Conservation (phyloP, 768 basidiomycete genomes). For the Lactarius evosmus region DNA sequence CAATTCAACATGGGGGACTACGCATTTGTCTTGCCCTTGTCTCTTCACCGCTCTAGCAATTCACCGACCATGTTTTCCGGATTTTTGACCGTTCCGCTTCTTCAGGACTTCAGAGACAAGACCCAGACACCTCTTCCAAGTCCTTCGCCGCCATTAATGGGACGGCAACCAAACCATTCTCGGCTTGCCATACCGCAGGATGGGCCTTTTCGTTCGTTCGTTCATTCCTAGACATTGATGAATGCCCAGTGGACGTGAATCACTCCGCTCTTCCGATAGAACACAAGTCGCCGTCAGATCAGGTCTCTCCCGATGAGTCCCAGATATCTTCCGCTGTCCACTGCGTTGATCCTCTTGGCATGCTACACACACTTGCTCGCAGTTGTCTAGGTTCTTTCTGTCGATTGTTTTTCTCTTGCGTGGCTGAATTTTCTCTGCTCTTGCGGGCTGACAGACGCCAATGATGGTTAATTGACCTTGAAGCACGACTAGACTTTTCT, state of each 20-base stretch:
- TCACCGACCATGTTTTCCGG: constrained; percentile 3
- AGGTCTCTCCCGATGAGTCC: not conserved
- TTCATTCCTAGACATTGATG: not conserved
- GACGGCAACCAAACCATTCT: not conserved
- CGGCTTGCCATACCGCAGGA: not conserved
- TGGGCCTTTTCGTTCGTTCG: not conserved
- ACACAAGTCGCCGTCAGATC: constrained; percentile 4
- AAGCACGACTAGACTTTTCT: constrained; percentile 8
- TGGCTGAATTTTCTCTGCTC: not conserved
- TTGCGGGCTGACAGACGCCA: not conserved
- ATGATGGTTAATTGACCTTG: not conserved
- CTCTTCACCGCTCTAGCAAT: not conserved
- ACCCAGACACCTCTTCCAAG: not conserved
- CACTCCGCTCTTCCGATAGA: not conserved
- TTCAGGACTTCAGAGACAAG: not conserved
- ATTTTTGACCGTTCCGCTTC: constrained; percentile 20
- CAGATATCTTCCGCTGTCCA: not conserved
- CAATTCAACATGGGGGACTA: not conserved
- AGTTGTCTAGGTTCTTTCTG: not conserved
- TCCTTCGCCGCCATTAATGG: not conserved
- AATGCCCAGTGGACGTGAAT: not conserved
- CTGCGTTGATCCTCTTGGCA: not conserved
- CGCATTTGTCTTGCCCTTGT: constrained; percentile 11
- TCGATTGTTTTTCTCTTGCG: not conserved
- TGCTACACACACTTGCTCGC: constrained; percentile 2